Evolutionary conservation across 192 early-diverging fungal genomes (phyloP).

Genomic region (Glomus cerebriforme): DNA sequence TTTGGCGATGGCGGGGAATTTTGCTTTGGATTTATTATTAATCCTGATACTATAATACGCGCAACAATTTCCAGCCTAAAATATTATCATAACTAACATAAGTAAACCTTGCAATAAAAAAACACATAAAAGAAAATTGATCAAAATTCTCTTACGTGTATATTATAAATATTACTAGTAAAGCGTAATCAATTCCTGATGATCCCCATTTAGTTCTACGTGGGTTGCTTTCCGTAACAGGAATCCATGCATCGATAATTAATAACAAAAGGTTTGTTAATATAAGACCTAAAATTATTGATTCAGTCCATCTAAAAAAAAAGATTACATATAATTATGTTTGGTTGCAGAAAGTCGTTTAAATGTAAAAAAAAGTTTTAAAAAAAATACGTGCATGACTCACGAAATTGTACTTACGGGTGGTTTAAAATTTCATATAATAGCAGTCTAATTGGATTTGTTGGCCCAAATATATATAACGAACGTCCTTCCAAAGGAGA

Average conservation of each 20-base stretch:
- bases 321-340: neutral
- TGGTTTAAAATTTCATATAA: slow-evolving; percentile 44
- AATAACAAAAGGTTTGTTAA: slow-evolving; percentile 46
- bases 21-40: neutral
- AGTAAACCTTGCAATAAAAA: neutral
- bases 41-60: slow-evolving; percentile 39
- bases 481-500: slow-evolving; percentile 39
- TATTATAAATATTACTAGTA: slow-evolving; percentile 50
- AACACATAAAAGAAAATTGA: slow-evolving; percentile 7
- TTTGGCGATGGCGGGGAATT: slow-evolving; percentile 4
- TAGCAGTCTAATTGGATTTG: slow-evolving; percentile 40
- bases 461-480: slow-evolving; percentile 47
- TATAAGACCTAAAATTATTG: slow-evolving; percentile 49
- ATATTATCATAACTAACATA: slow-evolving; percentile 27
- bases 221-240: slow-evolving; percentile 25
- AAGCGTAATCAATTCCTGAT: slow-evolving; percentile 51
- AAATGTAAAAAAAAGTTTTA: too few relatives aligned
- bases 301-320: slow-evolving; percentile 49
- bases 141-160: slow-evolving; percentile 50
- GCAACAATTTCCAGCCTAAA: slow-evolving; percentile 41
- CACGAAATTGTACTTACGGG: slow-evolving; percentile 39
- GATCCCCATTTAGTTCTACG: slow-evolving; percentile 42
- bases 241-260: slow-evolving; percentile 42
- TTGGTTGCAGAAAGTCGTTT: too few relatives aligned
- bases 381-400: neutral